Evolutionary conservation across 768 basidiomycete species (phyloP), one percentile per base, ranked within the genome.

Genomic region (Kwoniella pini): DNA sequence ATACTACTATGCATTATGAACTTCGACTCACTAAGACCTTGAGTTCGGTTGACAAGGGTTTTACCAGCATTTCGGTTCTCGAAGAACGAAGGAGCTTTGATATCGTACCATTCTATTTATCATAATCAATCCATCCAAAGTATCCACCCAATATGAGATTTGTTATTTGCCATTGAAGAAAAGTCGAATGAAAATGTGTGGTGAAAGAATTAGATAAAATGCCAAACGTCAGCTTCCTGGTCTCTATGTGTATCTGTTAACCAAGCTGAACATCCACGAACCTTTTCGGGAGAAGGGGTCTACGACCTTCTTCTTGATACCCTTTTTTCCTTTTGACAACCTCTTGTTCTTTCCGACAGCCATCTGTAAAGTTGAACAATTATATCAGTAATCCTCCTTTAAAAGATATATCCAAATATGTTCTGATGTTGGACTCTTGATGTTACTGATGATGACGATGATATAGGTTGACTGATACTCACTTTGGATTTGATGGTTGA

Each of bases 211-310:
- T 36, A 39, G 4, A 30, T 7, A 36, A n/a, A 38, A 9, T 12
- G 43, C 26, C 21, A 12, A 33, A n/a, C 2, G 44, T 57, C 45
- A 57, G 55, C 42, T 1, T 12, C 40, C 21, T 12, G 12, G 17
- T 22, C 30, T 36, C 44, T 15, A 36, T 31, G 3, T 9, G 10
- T n/a, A 30, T 46, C 38, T 30, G 22, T 49, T 28, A 42, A 46
- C 31, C n/a, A n/a, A n/a, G n/a, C n/a, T n/a, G 26, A 49, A 21
- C 22, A 43, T 27, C 24, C 40, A 50, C 82, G 62, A 73, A 94
- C 95, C 95, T 83, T 99, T 99, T 84, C 96, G 88, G 69, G 95
- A 88, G 89, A 99, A 96, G 67, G 96, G 93, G 85, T 99, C 96
- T 66, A 99, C 92, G 80, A 96, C 93, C 88, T 98, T 96, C 85